phyloP scores from a whole-genome alignment of 208 protist genomes.

The Vickermania ingenoplastis region DNA sequence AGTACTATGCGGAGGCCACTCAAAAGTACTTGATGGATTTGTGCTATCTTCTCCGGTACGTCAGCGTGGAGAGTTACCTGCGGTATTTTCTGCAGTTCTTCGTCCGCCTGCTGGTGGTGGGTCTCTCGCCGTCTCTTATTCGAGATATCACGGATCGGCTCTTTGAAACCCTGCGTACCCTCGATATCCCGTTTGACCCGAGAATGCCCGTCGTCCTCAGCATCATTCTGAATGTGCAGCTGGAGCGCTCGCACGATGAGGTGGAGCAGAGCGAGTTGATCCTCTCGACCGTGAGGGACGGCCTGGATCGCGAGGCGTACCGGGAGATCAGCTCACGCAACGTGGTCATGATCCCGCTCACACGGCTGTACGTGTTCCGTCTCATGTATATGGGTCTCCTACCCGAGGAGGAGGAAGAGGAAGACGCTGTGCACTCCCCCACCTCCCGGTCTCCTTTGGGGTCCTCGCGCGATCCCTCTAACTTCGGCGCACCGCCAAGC shows the following conservation, averaged over 20 bases:
- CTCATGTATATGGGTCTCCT: background rate
- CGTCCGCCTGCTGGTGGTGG: background rate
- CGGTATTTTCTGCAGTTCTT: constrained; percentile 4
- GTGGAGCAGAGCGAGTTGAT: background rate
- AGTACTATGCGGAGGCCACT: constrained; percentile 1
- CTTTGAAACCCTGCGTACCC: background rate
- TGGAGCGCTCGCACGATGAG: constrained; percentile 4
- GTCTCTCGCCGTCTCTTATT: background rate
- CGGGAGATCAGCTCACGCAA: background rate
- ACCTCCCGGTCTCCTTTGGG: too few relatives aligned
- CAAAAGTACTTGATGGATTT: constrained; percentile 5
- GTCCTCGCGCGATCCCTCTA: too few relatives aligned
- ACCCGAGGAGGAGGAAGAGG: background rate
- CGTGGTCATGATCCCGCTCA: background rate
- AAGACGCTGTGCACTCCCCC: background rate
- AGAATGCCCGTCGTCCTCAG: background rate
- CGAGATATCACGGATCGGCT: background rate
- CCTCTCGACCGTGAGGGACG: background rate
- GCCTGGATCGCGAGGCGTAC: background rate
- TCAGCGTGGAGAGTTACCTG: background rate
- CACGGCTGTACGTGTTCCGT: background rate
- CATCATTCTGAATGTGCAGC: constrained; percentile 2
- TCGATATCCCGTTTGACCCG: background rate
- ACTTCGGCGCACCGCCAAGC: too few relatives aligned
- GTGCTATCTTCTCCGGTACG: background rate